These are phyloP conservation scores for Pythium biforme DNA, from an alignment of 352 stramenopile species.

Conservation along the genomic window DNA sequence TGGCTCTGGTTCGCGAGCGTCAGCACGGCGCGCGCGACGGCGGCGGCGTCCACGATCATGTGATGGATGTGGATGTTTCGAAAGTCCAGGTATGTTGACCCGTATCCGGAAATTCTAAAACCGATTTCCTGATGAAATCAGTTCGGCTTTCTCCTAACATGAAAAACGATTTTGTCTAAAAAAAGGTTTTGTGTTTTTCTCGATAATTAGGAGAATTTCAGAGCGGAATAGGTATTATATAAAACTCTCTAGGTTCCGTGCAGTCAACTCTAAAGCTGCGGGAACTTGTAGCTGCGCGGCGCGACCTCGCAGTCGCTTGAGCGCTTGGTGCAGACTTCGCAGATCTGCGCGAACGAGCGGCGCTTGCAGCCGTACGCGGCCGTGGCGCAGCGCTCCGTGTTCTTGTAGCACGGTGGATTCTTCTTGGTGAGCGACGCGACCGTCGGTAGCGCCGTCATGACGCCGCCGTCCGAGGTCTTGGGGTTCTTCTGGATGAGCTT, in stretches of 20 bases:
- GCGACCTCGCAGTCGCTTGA: slow-evolving; percentile 32
- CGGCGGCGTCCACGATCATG: not conserved
- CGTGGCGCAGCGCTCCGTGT: slow-evolving; percentile 45
- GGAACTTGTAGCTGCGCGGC: slow-evolving; percentile 10
- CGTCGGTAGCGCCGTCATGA: slow-evolving; percentile 49
- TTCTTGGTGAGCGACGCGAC: slow-evolving; percentile 30
- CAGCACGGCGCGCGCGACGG: not conserved
- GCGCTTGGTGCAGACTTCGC: slow-evolving; percentile 39
- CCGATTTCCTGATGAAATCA: too few species aligned
- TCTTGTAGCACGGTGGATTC: slow-evolving; percentile 66
- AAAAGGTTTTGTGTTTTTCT: too few species aligned
- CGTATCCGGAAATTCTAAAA: too few species aligned
- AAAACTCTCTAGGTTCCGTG: too few species aligned
- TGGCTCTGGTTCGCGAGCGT: too few species aligned
- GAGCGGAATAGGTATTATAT: too few species aligned
- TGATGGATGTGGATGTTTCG: too few species aligned
- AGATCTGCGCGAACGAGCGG: slow-evolving; percentile 58
- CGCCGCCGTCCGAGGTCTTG: slow-evolving; percentile 33
- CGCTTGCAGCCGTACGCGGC: slow-evolving; percentile 53
- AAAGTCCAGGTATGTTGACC: too few species aligned
- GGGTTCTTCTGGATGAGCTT: slow-evolving; percentile 30
- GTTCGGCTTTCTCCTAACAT: too few species aligned
- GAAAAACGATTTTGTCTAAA: too few species aligned
- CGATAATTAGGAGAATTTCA: too few species aligned
- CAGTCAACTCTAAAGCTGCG: slow-evolving; percentile 7